Conservation (phyloP, 225 moss, liverwort and hornwort genomes). For the Lunularia cruciata region DNA sequence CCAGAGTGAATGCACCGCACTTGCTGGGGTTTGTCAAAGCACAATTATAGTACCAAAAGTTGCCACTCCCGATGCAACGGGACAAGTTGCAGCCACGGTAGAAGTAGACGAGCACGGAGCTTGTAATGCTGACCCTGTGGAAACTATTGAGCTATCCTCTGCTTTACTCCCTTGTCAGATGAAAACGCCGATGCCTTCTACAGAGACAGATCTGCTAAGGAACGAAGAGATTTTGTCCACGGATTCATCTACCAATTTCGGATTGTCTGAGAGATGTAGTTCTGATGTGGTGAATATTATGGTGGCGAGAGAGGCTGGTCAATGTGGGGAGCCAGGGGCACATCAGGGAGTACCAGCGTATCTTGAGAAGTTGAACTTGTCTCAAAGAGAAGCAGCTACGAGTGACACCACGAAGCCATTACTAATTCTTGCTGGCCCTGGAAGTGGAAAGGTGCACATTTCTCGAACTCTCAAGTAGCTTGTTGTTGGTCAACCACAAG, state of each 20-base stretch:
- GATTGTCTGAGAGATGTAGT: background rate
- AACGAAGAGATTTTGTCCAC: background rate
- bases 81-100: background rate
- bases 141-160: background rate
- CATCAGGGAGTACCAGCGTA: slow-evolving; percentile 41
- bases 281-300: slow-evolving; percentile 21
- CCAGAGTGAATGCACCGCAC: background rate
- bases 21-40: background rate
- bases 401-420: slow-evolving; percentile 76
- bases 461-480: background rate
- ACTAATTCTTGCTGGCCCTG: slow-evolving; percentile 89
- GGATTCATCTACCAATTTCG: background rate
- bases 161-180: background rate
- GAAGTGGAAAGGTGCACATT: slow-evolving; percentile 85
- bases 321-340: slow-evolving; percentile 7
- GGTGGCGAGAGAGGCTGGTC: slow-evolving; percentile 15
- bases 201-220: background rate
- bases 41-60: background rate
- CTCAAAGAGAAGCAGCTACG: slow-evolving; percentile 75
- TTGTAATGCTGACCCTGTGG: background rate
- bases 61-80: background rate
- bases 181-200: background rate
- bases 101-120: background rate
- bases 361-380: slow-evolving; percentile 61
- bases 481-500: background rate